A percentile compares a stretch with the other conserved stretches of the same genome.
Conservation (phyloP, 1,139 yeast genomes). For the Sugiyamaella pinicola region DNA sequence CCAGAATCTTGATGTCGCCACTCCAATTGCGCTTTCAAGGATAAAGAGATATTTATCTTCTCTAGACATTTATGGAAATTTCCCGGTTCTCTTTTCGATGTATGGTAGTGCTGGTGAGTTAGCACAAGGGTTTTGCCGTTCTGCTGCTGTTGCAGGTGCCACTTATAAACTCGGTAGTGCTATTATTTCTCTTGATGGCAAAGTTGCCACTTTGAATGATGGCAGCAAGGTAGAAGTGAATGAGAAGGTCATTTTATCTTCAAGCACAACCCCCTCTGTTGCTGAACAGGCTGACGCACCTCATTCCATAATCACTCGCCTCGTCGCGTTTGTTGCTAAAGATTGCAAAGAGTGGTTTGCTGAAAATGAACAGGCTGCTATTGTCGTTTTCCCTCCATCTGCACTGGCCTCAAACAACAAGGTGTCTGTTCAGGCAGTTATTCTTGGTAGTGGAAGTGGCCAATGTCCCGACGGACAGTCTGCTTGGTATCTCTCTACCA, state of each 20-base stretch:
- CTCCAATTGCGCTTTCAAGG: conserved; percentile 75
- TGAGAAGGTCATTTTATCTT: conserved; percentile 62
- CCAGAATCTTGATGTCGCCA: conserved; percentile 57
- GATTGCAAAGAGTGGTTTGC: conserved; percentile 92
- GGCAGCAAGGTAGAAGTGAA: conserved; percentile 72
- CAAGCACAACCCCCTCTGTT: conserved; percentile 26
- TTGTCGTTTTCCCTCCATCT: conserved; percentile 92
- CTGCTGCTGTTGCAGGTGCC: conserved; percentile 98
- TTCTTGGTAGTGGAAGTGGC: conserved; percentile 88
- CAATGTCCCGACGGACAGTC: conserved; percentile 88
- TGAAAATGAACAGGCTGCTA: conserved; percentile 78
- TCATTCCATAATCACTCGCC: conserved; percentile 60
- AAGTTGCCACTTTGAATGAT: conserved; percentile 73
- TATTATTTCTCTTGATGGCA: conserved; percentile 66
- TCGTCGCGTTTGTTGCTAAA: conserved; percentile 81
- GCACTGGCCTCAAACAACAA: conserved; percentile 68
- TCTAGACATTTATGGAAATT: conserved; percentile 91
- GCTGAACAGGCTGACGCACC: conserved; percentile 22
- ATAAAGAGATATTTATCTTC: conserved; percentile 82
- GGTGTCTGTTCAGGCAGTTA: conserved; percentile 79
- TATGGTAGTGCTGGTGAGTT: conserved; percentile 97
- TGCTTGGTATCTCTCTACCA: conserved; percentile 85
- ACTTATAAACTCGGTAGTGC: conserved; percentile 65
- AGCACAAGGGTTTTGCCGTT: conserved; percentile 94
- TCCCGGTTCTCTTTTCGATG: conserved; percentile 89